Percentiles rank a stretch among this genome's conserved stretches.
These are phyloP conservation scores for Pleurotus giganteus DNA, from an alignment of 768 basidiomycete species.

Conservation along the genomic window DNA sequence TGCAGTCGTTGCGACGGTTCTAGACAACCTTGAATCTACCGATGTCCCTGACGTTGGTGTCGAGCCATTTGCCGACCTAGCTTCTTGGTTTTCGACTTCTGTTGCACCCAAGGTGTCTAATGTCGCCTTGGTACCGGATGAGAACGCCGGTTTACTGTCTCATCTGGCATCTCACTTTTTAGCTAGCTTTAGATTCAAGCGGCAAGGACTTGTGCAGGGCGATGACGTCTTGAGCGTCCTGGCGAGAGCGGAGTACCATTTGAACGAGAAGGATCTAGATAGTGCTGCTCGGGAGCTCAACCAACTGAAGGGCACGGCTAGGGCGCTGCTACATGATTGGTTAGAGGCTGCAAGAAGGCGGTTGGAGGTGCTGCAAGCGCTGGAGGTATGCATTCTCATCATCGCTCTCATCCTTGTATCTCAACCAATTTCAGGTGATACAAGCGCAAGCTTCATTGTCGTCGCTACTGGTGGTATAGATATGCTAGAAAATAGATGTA, in stretches of 20 bases:
- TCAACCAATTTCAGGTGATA: conserved; percentile 53
- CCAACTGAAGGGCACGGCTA: conserved; percentile 81
- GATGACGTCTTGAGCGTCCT: conserved; percentile 85
- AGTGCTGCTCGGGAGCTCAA: conserved; percentile 89
- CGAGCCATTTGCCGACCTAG: conserved; percentile 85
- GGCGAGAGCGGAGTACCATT: conserved; percentile 82
- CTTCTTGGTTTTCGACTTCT: conserved; percentile 85
- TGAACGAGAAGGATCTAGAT: conserved; percentile 93
- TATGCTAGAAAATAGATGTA: conserved; percentile 19
- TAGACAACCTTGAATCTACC: conserved; percentile 66
- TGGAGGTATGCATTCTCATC: conserved; percentile 57
- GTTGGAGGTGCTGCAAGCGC: conserved; percentile 88
- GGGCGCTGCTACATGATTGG: conserved; percentile 80
- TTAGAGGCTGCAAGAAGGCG: conserved; percentile 82
- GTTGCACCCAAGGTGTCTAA: conserved; percentile 82
- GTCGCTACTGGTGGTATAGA: conserved; percentile 72
- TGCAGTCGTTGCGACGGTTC: conserved; percentile 57
- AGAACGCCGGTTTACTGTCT: conserved; percentile 84
- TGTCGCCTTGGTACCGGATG: conserved; percentile 92
- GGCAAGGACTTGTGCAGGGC: conserved; percentile 77
- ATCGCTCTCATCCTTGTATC: conserved; percentile 9
- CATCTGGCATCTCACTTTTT: conserved; percentile 81
- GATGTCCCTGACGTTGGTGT: conserved; percentile 80
- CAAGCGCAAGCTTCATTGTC: conserved; percentile 82
- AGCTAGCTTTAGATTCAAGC: conserved; percentile 74